Evolutionary conservation across 176 grass and related monocot species (phyloP), one percentile per base, ranked within the genome.

Genomic region (Microstegium vimineum): DNA sequence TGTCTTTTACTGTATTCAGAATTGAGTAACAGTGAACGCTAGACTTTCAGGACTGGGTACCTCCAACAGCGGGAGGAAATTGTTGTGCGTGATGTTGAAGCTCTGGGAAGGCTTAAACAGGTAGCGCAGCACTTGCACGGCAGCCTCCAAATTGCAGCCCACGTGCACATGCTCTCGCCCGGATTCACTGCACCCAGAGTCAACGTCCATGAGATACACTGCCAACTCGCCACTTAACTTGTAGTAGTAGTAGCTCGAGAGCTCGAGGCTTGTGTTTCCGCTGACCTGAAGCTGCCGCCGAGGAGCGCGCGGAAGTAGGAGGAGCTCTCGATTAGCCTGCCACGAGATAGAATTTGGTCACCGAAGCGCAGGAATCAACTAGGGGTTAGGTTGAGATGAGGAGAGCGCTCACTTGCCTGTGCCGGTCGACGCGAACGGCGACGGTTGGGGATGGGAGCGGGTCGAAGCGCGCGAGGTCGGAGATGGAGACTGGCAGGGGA

Each of bases 221-320:
- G 33, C 17, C 1, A 71, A 36, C 1, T 81, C 11, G 34, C 10
- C 16, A 33, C 25, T n/a, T 13, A 77, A 5, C 6, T 54, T 0
- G 52, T 57, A 20, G 1, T 5, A n/a, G n/a, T n/a, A 69, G 3
- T n/a, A 82, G 52, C 36, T 46, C 27, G 5, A 10, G 22, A 32
- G 54, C 23, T 45, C 3, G 31, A 36, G 32, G 51, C 20, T 6
- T 12, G 46, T 35, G 22, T 1, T 40, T 67, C 71, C 0, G 62
- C 71, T 64, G 4, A 94, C 92, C 88, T 91, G 88, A 94, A 94
- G 79, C 80, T 89, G 37, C 92, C 86, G 52, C 79, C 83, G 60
- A 94, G 83, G 41, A 94, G 88, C 4, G 83, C 86, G 56, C 86
- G 86, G 82, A 94, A 94, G 86, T 94, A 94, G 22, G 92, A 86